phyloP scores from a whole-genome alignment of 2,329 filamentous ascomycete genomes.

The Graphilbum sp. region DNA sequence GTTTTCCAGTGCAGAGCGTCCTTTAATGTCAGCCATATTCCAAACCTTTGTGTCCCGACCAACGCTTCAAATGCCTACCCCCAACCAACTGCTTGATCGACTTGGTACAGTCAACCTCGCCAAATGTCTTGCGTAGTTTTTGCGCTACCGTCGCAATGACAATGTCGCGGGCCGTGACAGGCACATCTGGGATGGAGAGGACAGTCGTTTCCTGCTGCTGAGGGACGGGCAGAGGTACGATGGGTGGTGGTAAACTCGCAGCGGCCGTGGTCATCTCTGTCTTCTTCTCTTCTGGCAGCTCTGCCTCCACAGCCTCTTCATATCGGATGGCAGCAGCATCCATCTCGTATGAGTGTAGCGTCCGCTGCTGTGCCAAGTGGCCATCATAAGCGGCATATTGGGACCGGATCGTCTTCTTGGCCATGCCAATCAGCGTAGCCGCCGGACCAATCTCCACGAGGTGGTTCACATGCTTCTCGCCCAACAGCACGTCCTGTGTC shows the following conservation, averaged over 20 bases:
- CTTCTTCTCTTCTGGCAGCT: conserved; percentile 87
- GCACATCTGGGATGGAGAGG: conserved; percentile 52
- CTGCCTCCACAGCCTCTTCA: conserved; percentile 89
- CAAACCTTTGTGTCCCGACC: background rate
- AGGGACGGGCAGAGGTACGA: no score
- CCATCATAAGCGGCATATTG: conserved; percentile 99
- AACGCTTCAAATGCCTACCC: conserved; percentile 46
- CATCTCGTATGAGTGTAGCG: conserved; percentile 99
- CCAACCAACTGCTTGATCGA: conserved; percentile 97
- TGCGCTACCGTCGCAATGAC: conserved; percentile 85
- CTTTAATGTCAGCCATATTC: conserved; percentile 37
- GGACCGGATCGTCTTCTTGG: conserved; percentile 82
- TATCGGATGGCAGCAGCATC: conserved; percentile 99
- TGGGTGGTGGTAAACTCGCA: conserved; percentile 29
- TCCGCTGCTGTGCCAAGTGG: conserved; percentile 85
- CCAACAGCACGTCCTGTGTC: conserved; percentile 98
- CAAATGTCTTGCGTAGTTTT: conserved; percentile 87
- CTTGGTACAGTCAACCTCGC: conserved; percentile 83
- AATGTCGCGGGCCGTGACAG: conserved; percentile 78
- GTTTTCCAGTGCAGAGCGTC: conserved; percentile 96
- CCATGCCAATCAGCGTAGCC: conserved; percentile 94
- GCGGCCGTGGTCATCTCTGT: conserved; percentile 34
- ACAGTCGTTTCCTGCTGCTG: conserved; percentile 37
- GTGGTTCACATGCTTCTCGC: conserved; percentile 86
- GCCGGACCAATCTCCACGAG: conserved; percentile 96